Conservation (phyloP, 345 rosid species). For the Dipteronia dyeriana region DNA sequence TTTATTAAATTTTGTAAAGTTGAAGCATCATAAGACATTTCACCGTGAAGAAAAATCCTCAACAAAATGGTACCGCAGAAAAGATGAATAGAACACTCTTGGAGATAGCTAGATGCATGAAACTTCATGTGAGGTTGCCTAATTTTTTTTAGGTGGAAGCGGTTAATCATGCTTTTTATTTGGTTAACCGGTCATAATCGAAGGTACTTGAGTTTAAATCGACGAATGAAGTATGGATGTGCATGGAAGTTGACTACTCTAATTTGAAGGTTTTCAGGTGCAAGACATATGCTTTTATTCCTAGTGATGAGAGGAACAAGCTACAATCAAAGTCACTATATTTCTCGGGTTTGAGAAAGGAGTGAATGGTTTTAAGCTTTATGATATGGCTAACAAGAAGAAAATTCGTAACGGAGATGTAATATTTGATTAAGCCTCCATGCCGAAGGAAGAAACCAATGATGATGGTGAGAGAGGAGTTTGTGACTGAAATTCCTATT, state of each 20-base stretch:
- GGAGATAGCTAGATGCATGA: background rate
- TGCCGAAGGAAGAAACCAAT: background rate
- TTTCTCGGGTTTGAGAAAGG: background rate
- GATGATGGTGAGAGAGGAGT: background rate
- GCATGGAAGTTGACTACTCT: background rate
- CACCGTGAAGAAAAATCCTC: no score
- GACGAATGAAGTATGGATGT: background rate
- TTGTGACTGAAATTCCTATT: no score
- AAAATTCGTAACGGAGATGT: background rate
- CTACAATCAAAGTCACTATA: background rate
- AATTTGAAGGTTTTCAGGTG: background rate
- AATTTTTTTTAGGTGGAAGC: no score
- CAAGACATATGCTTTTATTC: background rate
- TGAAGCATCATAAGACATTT: no score
- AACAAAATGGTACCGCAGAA: no score
- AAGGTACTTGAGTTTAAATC: no score
- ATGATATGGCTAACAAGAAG: background rate
- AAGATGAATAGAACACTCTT: no score
- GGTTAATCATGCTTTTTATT: no score
- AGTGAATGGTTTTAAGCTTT: background rate
- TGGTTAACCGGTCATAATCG: no score
- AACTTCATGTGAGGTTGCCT: no score
- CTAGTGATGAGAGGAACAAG: background rate
- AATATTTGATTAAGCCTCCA: no score
- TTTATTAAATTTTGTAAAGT: no score